Conservation (phyloP, 2,329 filamentous ascomycete genomes). For the Colletotrichum chrysophilum region DNA sequence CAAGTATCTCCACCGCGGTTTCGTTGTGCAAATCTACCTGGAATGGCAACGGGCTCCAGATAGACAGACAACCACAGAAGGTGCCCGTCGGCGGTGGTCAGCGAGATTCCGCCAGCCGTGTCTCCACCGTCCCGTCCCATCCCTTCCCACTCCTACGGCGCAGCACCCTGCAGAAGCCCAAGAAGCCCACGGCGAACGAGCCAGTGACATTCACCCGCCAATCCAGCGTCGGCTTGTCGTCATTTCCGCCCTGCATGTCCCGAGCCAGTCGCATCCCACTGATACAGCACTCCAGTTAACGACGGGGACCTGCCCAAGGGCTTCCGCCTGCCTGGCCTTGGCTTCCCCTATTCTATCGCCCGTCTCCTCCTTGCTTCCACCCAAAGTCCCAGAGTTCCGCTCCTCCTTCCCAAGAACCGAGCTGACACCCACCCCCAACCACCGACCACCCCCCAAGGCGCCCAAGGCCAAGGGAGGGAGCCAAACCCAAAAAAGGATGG, state of each 20-base stretch:
- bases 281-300: neutral
- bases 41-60: neutral
- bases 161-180: neutral
- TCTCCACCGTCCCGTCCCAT: neutral
- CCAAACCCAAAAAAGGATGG: neutral
- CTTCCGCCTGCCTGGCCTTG: neutral
- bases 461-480: slow-evolving; percentile 19
- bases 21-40: slow-evolving; percentile 4
- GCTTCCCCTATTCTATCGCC: neutral
- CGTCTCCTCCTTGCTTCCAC: neutral
- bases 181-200: neutral
- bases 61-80: neutral
- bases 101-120: neutral
- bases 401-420: slow-evolving; percentile 4
- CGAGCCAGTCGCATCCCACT: neutral
- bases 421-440: neutral
- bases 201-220: neutral
- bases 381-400: slow-evolving; percentile 18
- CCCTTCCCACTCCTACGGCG: neutral
- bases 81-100: neutral
- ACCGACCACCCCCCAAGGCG: neutral
- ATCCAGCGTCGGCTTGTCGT: neutral
- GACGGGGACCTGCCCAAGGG: neutral
- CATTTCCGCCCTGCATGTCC: slow-evolving; percentile 4
- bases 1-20: neutral